A percentile compares a stretch with the other conserved stretches of the same genome.
These are phyloP conservation scores for Basidioascus undulatus DNA, from an alignment of 768 basidiomycete species.

Conservation along the genomic window DNA sequence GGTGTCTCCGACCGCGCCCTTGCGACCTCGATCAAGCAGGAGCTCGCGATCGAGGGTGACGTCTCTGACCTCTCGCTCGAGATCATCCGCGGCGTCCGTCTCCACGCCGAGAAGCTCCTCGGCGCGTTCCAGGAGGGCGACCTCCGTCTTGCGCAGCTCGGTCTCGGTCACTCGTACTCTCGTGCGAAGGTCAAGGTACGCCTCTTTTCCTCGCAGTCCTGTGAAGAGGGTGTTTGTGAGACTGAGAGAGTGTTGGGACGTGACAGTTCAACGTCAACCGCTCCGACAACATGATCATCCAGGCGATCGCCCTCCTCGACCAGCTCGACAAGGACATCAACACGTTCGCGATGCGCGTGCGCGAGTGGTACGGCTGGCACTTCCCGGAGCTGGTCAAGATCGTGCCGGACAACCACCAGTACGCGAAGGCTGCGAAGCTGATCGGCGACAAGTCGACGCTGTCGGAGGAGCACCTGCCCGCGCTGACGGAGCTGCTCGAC, in stretches of 20 bases:
- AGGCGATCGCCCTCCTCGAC: slow-evolving; percentile 89
- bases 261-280: slow-evolving; percentile 20
- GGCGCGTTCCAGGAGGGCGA: slow-evolving; percentile 71
- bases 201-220: neutral
- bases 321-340: slow-evolving; percentile 99
- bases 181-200: slow-evolving; percentile 95
- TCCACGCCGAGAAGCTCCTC: slow-evolving; percentile 65
- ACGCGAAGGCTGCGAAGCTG: slow-evolving; percentile 59
- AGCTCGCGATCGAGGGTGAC: slow-evolving; percentile 49
- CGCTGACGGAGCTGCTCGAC: slow-evolving; percentile 52
- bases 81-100: slow-evolving; percentile 70
- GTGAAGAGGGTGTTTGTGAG: neutral
- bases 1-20: slow-evolving; percentile 54
- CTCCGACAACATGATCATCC: slow-evolving; percentile 98
- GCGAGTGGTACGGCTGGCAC: slow-evolving; percentile 99
- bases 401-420: slow-evolving; percentile 83
- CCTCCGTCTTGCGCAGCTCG: slow-evolving; percentile 78
- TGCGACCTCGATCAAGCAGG: slow-evolving; percentile 50
- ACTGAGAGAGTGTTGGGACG: slow-evolving; percentile 5
- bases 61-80: slow-evolving; percentile 57
- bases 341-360: slow-evolving; percentile 88
- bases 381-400: slow-evolving; percentile 88
- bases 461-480: slow-evolving; percentile 51
- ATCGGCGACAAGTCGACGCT: slow-evolving; percentile 74
- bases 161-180: slow-evolving; percentile 90